Conservation (phyloP, 768 basidiomycete species). For the Leccinum aurantiacum region DNA sequence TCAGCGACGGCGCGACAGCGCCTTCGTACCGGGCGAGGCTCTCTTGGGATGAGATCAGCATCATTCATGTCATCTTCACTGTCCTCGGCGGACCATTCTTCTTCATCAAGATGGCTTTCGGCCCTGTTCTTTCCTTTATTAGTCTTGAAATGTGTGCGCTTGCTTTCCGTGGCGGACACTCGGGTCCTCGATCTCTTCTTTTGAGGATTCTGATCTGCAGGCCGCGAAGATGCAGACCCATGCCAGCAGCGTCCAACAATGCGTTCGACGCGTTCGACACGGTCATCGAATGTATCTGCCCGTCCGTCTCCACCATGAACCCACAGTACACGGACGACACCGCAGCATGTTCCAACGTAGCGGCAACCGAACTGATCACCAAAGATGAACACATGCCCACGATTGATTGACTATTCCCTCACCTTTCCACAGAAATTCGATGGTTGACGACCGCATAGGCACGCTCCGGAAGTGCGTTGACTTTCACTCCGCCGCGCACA, state of each 20-base stretch:
- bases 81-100: conserved; percentile 22
- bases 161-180: conserved; percentile 6
- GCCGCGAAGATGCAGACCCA: conserved; percentile 13
- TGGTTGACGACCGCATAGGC: conserved; percentile 72
- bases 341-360: conserved; percentile 45
- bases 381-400: background rate
- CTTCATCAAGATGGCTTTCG: conserved; percentile 28
- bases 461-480: conserved; percentile 77
- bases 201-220: background rate
- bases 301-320: conserved; percentile 8
- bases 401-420: conserved; percentile 4
- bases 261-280: conserved; percentile 23
- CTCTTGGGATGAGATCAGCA: conserved; percentile 10
- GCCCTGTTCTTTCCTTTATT: conserved; percentile 39
- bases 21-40: conserved; percentile 34
- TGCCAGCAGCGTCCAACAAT: conserved; percentile 26
- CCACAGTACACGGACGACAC: conserved; percentile 24
- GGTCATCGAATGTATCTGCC: conserved; percentile 16
- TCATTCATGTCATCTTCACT: conserved; percentile 17
- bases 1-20: conserved; percentile 27
- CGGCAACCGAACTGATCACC: conserved; percentile 37
- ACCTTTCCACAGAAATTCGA: conserved; percentile 64
- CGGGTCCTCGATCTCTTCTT: conserved; percentile 25
- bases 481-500: conserved; percentile 65
- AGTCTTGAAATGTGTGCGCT: conserved; percentile 39